These are phyloP conservation scores for Gynochthodes officinalis DNA, from an alignment of 257 asterid genomes.

Conservation along the genomic window DNA sequence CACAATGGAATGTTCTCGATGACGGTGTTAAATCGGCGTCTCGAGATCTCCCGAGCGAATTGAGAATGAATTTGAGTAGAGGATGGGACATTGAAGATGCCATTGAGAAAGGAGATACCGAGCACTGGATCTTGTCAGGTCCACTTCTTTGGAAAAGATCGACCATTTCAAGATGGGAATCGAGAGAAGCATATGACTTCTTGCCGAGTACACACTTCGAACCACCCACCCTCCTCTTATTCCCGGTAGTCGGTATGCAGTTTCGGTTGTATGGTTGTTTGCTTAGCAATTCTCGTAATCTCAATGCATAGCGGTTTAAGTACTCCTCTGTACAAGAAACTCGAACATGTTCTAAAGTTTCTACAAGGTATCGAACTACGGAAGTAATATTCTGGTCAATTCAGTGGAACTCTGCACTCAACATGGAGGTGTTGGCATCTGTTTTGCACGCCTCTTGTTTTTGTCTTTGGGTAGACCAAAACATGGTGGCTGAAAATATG, in stretches of 20 bases:
- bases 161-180: no score
- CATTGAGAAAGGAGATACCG: background rate
- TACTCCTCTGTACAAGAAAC: background rate
- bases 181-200: background rate
- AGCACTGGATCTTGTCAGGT: background rate
- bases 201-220: background rate
- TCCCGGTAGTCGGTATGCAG: background rate
- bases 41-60: background rate
- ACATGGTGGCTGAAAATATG: background rate
- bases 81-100: no score
- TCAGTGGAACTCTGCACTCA: background rate
- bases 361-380: background rate
- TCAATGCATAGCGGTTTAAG: background rate
- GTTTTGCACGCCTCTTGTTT: background rate
- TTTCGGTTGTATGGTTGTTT: background rate
- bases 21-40: background rate
- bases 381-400: background rate
- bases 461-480: background rate
- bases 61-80: background rate
- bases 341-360: background rate
- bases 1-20: background rate
- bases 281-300: background rate
- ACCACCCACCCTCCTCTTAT: background rate
- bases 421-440: background rate
- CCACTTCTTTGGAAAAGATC: background rate